A percentile compares a stretch with the other conserved stretches of the same genome.
Conservation (phyloP, 495 filamentous ascomycete genomes). For the Xylaria telfairii region DNA sequence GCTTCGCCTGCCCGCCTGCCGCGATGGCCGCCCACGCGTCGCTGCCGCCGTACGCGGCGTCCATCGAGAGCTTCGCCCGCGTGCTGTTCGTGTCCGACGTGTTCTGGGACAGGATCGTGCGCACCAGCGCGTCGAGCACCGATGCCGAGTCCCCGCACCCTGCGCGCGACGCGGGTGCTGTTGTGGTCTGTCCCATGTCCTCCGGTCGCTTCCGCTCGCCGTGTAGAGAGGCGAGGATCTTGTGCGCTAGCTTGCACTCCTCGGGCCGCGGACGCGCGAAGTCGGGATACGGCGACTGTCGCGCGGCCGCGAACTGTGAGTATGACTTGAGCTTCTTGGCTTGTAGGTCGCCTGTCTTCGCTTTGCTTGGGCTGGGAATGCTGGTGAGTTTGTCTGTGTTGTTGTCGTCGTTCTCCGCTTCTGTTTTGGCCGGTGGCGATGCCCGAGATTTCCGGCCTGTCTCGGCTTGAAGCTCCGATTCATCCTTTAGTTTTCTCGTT, state of each 20-base stretch:
- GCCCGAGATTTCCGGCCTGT: background rate
- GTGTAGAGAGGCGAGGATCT: constrained; percentile 69
- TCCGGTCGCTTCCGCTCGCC: constrained; percentile 67
- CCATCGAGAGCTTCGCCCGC: constrained; percentile 72
- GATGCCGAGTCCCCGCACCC: constrained; percentile 88
- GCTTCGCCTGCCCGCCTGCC: constrained; percentile 61
- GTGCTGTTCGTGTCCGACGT: constrained; percentile 72
- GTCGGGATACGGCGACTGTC: constrained; percentile 68
- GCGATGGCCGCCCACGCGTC: constrained; percentile 79
- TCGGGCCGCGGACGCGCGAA: constrained; percentile 69
- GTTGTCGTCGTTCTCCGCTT: background rate
- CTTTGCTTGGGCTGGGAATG: background rate
- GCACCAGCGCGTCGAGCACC: constrained; percentile 82
- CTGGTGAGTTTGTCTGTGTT: background rate
- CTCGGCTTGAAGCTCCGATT: background rate
- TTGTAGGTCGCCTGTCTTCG: constrained; percentile 29
- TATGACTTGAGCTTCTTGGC: constrained; percentile 43
- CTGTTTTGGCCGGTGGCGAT: constrained; percentile 9
- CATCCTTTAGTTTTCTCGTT: background rate
- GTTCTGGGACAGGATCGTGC: constrained; percentile 76
- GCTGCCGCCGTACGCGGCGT: constrained; percentile 74
- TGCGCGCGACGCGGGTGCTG: constrained; percentile 69
- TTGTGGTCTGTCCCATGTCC: constrained; percentile 42
- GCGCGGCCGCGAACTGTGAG: constrained; percentile 35
- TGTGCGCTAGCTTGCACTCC: constrained; percentile 73